These are phyloP conservation scores for Rhodotorula mucilaginosa DNA, from an alignment of 1,284 basidiomycete species.

Conservation along the genomic window DNA sequence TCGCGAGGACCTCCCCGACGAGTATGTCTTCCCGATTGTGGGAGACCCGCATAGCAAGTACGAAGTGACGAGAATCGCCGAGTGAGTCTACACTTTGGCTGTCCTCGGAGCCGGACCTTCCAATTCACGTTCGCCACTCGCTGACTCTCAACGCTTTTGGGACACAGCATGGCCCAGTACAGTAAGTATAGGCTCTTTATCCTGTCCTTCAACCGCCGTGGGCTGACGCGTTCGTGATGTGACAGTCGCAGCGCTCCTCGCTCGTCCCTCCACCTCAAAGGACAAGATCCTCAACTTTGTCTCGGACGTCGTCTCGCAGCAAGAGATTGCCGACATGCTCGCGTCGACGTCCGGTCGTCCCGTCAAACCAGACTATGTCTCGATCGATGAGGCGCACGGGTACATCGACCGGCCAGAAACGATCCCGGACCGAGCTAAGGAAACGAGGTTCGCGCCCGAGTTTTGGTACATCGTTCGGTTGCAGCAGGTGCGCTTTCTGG, in stretches of 20 bases:
- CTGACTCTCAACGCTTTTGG: too few species aligned
- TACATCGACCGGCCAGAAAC: background rate
- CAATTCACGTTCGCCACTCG: too few species aligned
- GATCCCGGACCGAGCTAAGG: background rate
- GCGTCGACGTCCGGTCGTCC: background rate
- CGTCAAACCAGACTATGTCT: background rate
- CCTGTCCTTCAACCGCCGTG: too few species aligned
- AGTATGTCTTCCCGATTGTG: slow-evolving; percentile 3
- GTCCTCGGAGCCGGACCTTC: too few species aligned
- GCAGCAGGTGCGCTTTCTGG: background rate
- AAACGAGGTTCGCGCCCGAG: background rate
- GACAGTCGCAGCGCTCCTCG: slow-evolving; percentile 3
- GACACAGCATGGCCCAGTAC: background rate
- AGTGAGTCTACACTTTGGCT: background rate
- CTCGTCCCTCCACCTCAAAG: background rate
- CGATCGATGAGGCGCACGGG: slow-evolving; percentile 1
- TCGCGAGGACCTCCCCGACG: background rate
- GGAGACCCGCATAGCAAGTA: background rate
- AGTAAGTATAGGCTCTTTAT: background rate
- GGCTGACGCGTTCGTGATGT: too few species aligned
- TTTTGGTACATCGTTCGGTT: slow-evolving; percentile 10
- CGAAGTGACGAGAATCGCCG: background rate
- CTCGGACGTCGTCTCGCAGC: slow-evolving; percentile 3
- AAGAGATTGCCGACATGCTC: slow-evolving; percentile 6
- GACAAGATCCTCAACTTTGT: background rate